Evolutionary conservation across 2,329 filamentous ascomycete species (phyloP).

Genomic region (Didymella exigua): DNA sequence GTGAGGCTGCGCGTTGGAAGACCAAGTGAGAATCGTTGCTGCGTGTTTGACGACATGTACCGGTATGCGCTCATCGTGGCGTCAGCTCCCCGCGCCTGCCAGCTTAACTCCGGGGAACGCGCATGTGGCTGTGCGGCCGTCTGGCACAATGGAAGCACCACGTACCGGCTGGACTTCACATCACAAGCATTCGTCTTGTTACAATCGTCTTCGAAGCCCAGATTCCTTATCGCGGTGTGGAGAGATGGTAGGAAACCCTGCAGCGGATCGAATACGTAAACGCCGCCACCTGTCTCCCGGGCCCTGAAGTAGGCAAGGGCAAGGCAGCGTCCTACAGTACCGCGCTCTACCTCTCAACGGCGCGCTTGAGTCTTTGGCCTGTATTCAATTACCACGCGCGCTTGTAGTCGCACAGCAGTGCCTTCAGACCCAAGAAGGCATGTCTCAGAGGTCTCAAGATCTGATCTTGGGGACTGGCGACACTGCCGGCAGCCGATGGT

Average conservation of each 20-base stretch:
- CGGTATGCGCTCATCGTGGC: conserved; percentile 17
- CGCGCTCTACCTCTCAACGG: conserved; percentile 1
- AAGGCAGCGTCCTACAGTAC: background rate
- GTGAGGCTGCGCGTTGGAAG: background rate
- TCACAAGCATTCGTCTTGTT: background rate
- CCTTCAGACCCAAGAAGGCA: conserved; percentile 1
- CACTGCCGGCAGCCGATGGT: conserved; percentile 10
- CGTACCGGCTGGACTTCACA: background rate
- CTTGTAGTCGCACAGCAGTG: conserved; percentile 4
- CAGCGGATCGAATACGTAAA: background rate
- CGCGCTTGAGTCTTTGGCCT: background rate
- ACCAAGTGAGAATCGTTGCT: background rate
- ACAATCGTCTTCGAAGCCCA: background rate
- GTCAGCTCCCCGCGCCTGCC: conserved; percentile 1
- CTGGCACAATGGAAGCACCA: background rate
- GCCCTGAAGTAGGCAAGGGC: background rate
- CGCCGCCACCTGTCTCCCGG: background rate
- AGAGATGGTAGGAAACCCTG: background rate
- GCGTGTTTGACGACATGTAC: conserved; percentile 1
- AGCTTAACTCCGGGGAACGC: conserved; percentile 1
- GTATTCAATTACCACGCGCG: background rate
- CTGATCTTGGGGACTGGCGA: conserved; percentile 5
- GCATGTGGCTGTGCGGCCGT: conserved; percentile 7
- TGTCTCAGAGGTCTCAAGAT: conserved; percentile 16
- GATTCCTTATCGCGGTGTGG: background rate